Percentiles rank a stretch among this genome's conserved stretches.
These are phyloP conservation scores for Silene uniflora DNA, from an alignment of 148 eudicot genomes.

Conservation along the genomic window DNA sequence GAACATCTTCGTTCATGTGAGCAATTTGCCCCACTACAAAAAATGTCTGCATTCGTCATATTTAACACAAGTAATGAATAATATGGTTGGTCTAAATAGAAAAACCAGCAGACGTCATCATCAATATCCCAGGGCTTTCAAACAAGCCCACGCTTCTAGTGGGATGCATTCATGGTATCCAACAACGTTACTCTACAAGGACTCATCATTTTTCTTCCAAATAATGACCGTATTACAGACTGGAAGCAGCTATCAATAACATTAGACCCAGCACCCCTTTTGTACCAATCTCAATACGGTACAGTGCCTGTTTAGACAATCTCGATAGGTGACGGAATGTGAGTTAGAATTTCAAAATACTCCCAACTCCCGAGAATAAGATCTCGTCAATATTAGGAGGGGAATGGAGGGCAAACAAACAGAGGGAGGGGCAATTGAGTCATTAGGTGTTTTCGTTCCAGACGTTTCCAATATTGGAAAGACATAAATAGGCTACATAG, in stretches of 20 bases:
- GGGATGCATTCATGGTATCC: neutral
- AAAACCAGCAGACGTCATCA: neutral
- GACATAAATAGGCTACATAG: neutral
- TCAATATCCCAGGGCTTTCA: neutral
- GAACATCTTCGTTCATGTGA: constrained; percentile 35
- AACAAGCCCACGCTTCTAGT: neutral
- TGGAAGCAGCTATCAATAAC: neutral
- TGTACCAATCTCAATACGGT: too few relatives aligned
- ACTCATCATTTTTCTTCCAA: neutral
- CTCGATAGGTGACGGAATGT: too few relatives aligned
- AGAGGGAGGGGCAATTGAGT: neutral
- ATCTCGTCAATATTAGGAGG: neutral
- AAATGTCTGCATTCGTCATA: constrained; percentile 42
- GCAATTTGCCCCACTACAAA: constrained; percentile 41
- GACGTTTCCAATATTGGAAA: neutral
- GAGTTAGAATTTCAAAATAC: too few relatives aligned
- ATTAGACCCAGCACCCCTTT: neutral
- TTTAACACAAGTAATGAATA: constrained; percentile 2
- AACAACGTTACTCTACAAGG: neutral
- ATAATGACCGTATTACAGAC: neutral
- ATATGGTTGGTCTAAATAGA: neutral
- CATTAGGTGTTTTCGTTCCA: neutral
- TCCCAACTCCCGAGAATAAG: too few relatives aligned
- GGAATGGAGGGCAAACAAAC: neutral
- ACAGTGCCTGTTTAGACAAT: too few relatives aligned